Evolutionary conservation across 306 rosid genomes (phyloP).

Genomic region (Arachis hypogaea): DNA sequence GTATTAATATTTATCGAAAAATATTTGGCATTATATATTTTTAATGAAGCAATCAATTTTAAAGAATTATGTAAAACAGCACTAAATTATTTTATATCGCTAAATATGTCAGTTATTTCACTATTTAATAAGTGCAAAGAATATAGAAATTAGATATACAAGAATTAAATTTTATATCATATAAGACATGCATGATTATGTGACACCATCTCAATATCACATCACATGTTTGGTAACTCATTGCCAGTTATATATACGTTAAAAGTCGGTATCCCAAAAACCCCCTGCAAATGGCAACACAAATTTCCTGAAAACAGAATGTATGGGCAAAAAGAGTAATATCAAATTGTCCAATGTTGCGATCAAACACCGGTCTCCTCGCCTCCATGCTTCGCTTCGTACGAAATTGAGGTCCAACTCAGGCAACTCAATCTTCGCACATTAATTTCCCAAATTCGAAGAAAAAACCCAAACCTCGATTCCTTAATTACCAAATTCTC

Average conservation of each 20-base stretch:
- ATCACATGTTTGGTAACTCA: slow-evolving; percentile 41
- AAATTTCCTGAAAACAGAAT: neutral
- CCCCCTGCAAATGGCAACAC: slow-evolving; percentile 24
- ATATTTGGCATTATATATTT: no score
- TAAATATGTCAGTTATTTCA: no score
- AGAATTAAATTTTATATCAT: neutral
- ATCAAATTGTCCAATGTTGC: slow-evolving; percentile 50
- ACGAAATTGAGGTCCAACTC: slow-evolving; percentile 73
- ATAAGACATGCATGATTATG: slow-evolving; percentile 20
- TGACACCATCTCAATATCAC: slow-evolving; percentile 24
- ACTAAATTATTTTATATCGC: no score
- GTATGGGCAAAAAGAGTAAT: slow-evolving; percentile 60
- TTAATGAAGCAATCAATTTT: no score
- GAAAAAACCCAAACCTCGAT: slow-evolving; percentile 28
- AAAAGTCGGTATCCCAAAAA: neutral
- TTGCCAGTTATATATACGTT: slow-evolving; percentile 48
- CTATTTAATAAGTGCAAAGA: no score
- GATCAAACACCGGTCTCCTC: slow-evolving; percentile 85
- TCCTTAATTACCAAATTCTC: slow-evolving; percentile 32
- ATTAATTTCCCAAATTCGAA: slow-evolving; percentile 40
- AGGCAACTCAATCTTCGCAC: slow-evolving; percentile 37
- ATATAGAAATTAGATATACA: no score
- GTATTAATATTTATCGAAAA: no score
- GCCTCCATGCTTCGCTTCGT: slow-evolving; percentile 73
- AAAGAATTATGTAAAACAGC: no score